Evolutionary conservation across 768 basidiomycete species (phyloP), one percentile per base, ranked within the genome.

Genomic region (Solioccasus polychromus): DNA sequence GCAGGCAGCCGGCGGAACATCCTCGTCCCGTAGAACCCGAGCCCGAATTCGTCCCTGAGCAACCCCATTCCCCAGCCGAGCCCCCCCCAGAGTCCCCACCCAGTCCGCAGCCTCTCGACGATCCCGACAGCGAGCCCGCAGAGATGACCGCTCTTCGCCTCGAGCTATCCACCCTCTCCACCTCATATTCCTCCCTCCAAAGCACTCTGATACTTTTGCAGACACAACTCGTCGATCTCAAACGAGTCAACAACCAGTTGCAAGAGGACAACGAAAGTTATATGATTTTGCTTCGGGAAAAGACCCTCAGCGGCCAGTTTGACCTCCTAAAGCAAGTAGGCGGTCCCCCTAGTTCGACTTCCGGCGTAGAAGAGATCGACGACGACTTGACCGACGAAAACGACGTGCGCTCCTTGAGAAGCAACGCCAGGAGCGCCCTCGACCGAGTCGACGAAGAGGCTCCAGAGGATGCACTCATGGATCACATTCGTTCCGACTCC

Each of bases 201-300:
- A 87, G 80, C 47, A 93, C 92, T 23, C 72, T 94, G 9, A 75
- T 86, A n/a, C 80, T 92, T 28, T 71, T 94, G 32, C 88, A 90
- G 63, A 78, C 80, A 3, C 92, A 97, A 59, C 74, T 96, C 10
- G 73, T 84, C 26, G 94, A 97, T 59, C 68, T 97, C 42, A 90
- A 92, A 68, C 73, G 88, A 44, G 85, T 93, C 50, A 96, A 96
- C 63, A 78, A 84, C 52, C 82, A 86, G 52, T 66, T 92, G 31
- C 91, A 93, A 67, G 93, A 98, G 66, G 94, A 98, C 57, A 99
- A 97, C 64, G 93, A 96, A 68, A 89, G 89, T 39, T 99, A 92
- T 71, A 92, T 95, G 78, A 90, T 94, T 51, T 76, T 99, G 30
- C 70, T 98, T 20, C 76, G 90, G 50, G 94, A 98, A 69, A 85